Percentiles rank a stretch among this genome's conserved stretches.
These are phyloP conservation scores for Cercophora sp. DNA, from an alignment of 495 filamentous ascomycete genomes.

Conservation along the genomic window DNA sequence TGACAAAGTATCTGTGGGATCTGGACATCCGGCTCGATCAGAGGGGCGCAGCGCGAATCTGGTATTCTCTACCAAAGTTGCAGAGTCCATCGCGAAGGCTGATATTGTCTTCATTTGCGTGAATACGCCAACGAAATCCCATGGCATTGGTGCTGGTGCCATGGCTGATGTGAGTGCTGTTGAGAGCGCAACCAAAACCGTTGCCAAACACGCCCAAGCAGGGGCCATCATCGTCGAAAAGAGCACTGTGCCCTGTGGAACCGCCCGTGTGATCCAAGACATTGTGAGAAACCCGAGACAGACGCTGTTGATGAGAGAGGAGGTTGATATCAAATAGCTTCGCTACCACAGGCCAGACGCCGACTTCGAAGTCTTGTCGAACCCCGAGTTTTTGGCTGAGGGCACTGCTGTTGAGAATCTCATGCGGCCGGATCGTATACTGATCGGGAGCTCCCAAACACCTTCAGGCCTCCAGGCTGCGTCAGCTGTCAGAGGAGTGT, in stretches of 20 bases:
- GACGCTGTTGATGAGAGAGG: background rate
- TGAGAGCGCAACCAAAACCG: constrained; percentile 63
- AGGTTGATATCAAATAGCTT: constrained; percentile 30
- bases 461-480: constrained; percentile 58
- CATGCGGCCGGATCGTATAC: constrained; percentile 67
- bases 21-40: no score
- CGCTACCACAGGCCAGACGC: constrained; percentile 51
- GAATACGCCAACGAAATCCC: constrained; percentile 75
- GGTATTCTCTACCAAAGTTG: constrained; percentile 66
- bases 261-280: constrained; percentile 64
- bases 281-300: constrained; percentile 54
- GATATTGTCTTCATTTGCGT: constrained; percentile 77
- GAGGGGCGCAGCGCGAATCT: constrained; percentile 46
- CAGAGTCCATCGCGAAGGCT: constrained; percentile 56
- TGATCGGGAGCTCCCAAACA: constrained; percentile 67
- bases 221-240: constrained; percentile 81
- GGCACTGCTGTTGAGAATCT: constrained; percentile 72
- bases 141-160: constrained; percentile 63
- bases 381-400: constrained; percentile 80
- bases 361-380: constrained; percentile 73
- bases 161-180: constrained; percentile 70
- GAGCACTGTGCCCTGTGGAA: constrained; percentile 76
- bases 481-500: constrained; percentile 57
- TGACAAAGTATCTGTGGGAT: constrained; percentile 20
- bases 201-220: constrained; percentile 60